Percentiles rank a stretch among this genome's conserved stretches.
These are phyloP conservation scores for Skeletonema marinoi DNA, from an alignment of 108 stramenopile species.

Conservation along the genomic window DNA sequence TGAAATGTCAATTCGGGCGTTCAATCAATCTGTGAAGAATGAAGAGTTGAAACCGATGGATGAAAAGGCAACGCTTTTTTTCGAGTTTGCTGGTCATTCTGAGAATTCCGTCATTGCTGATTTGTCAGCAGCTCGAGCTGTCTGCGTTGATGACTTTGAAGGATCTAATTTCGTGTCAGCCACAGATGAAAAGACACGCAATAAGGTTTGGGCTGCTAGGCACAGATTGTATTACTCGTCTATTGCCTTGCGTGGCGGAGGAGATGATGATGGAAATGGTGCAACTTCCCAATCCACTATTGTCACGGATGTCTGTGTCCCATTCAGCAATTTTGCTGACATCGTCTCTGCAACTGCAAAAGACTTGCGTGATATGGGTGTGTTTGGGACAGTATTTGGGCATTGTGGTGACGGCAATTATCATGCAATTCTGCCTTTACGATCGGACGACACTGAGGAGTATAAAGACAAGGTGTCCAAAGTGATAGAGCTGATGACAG, in stretches of 20 bases:
- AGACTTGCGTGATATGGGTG: conserved; percentile 65
- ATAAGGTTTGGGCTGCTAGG: conserved; percentile 86
- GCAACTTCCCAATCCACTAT: conserved; percentile 55
- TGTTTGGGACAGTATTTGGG: conserved; percentile 91
- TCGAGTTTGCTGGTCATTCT: conserved; percentile 77
- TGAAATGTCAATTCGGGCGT: conserved; percentile 66
- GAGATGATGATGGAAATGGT: conserved; percentile 34
- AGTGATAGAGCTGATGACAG: conserved; percentile 69
- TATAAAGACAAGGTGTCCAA: conserved; percentile 65
- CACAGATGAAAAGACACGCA: conserved; percentile 61
- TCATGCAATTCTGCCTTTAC: conserved; percentile 87
- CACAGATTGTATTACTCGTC: conserved; percentile 85
- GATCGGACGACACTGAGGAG: conserved; percentile 66
- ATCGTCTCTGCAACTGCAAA: conserved; percentile 70
- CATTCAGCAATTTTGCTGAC: conserved; percentile 85
- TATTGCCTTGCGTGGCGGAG: conserved; percentile 57
- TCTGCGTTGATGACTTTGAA: conserved; percentile 57
- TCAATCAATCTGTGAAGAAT: conserved; percentile 52
- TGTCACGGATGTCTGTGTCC: conserved; percentile 95
- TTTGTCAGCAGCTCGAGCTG: conserved; percentile 45
- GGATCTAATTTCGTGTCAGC: conserved; percentile 64
- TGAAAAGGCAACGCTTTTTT: conserved; percentile 73
- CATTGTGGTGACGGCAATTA: conserved; percentile 99
- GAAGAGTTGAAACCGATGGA: conserved; percentile 39
- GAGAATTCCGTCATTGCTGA: conserved; percentile 54